Conservation (phyloP, 495 filamentous ascomycete genomes). For the Aspergillus affinis region DNA sequence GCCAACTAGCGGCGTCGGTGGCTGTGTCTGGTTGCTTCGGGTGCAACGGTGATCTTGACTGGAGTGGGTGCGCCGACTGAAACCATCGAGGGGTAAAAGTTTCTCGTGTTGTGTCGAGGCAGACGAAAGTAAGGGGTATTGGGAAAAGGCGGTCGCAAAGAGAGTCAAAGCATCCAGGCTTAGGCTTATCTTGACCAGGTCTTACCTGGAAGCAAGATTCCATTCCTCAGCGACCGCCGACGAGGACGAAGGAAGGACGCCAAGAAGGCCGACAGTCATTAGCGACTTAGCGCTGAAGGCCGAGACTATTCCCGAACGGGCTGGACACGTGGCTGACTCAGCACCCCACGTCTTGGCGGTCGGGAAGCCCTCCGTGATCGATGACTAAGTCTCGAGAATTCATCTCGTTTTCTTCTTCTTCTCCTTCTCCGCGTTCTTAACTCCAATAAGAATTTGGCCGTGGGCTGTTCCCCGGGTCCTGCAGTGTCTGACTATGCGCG, state of each 20-base stretch:
- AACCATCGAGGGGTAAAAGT: not conserved
- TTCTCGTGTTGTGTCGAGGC: not conserved
- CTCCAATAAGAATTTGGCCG: not conserved
- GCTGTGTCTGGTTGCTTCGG: constrained; percentile 19
- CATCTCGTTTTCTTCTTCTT: not conserved
- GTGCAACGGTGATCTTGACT: constrained; percentile 19
- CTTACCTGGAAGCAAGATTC: not conserved
- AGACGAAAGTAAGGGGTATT: too few relatives aligned
- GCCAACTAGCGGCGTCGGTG: constrained; percentile 19
- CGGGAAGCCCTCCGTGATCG: not conserved
- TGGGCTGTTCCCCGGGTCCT: not conserved
- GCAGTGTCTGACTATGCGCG: constrained; percentile 7
- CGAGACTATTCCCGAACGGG: too few relatives aligned
- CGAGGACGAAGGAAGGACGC: not conserved
- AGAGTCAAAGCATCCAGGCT: not conserved
- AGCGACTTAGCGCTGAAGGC: not conserved
- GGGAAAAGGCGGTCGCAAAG: too few relatives aligned
- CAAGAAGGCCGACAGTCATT: not conserved
- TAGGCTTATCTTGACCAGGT: not conserved
- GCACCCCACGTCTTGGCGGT: too few relatives aligned
- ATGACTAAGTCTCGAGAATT: not conserved
- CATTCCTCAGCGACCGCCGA: not conserved
- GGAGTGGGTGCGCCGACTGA: not conserved
- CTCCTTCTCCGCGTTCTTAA: not conserved
- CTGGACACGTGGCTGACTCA: too few relatives aligned